Evolutionary conservation across 2,329 filamentous ascomycete species (phyloP), one percentile per base, ranked within the genome.

Genomic region (Xylaria sp.): DNA sequence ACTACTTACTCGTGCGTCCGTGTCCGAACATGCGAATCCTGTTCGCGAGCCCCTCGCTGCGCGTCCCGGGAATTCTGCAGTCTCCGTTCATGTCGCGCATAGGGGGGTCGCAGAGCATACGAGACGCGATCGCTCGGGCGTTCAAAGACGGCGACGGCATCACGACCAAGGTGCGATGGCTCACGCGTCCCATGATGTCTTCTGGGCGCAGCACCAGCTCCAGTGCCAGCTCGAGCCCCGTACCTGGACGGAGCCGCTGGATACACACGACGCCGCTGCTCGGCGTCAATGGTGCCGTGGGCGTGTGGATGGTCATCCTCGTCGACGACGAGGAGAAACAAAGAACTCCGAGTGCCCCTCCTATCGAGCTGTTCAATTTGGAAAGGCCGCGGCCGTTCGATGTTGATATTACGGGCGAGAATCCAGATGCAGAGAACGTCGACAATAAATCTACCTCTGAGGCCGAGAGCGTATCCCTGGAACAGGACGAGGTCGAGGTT

Each of bases 281-380:
- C 3, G 91, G 90, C 2, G 84, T 84, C 48, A 89, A 89, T 70
- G 89, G 90, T 1, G 82, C 86, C 3, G 87, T 94, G 0, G 92
- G 92, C 18, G 91, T 93, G 0, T 94, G 91, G 91, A 92, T 94
- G 89, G 84, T 93, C 6, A 85, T 93, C 0, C 83, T 94, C 15
- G 87, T 93, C 3, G 90, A 93, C 69, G 89, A 89, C 61, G 89
- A 91, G 53, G 79, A 70, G 46, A 70, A 67, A 34, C 67, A 30
- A 13, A 61, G 65, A 18, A n/a, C 25, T 2, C 58, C 30, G 6
- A 56, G 65, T 20, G 68, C 68, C 3, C 68, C 68, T 34, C 62
- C 68, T 12, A 39, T 70, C 15, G 65, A 68, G 28, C 9, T 63
- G n/a, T 60, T 57, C 34, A 66, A 46, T 32, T 3, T 62, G 2